Evolutionary conservation across 129 eudicot genomes (phyloP), one percentile per base, ranked within the genome.

Genomic region (Escallonia herrerae): DNA sequence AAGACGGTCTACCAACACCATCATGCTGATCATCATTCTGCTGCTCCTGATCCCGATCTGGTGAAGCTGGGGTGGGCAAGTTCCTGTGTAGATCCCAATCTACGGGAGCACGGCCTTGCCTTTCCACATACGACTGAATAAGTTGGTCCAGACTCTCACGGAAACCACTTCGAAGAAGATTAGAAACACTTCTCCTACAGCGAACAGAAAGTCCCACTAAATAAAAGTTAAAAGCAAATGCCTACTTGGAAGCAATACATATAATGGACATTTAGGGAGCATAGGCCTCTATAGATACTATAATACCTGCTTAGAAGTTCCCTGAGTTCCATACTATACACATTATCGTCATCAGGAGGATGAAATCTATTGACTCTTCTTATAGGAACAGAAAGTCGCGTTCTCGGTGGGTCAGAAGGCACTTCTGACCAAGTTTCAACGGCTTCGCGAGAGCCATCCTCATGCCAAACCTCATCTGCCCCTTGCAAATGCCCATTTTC

Each of bases 271-370:
- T 15, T 2, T 5, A 10, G 45, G 15, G 33, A 22, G 33, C 33
- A 22, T 22, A 13, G 55, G 49, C 14, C 54, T 55, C 12, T 7
- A 56, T 13, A 53, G 3, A 6, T 12, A 46, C 15, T 5, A 47
- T 69, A 4, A 45, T 72, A 94, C 99, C 99, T 86, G 95, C 99
- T 84, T 46, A 94, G 70, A 60, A 94, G 95, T 74, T 94, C 99
- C 82, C 99, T 80, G 69, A 94, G 97, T 77, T 94, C 99, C 96
- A 89, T 94, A 74, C 95, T 94, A 75, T 94, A 94, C 64, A 94
- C 99, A 58, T 86, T 89, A 56, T 86, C 99, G 80, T 93, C 99
- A 37, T 94, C 99, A 11, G 97, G 97, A 11, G 97, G 97, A 49
- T 86, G 95, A 78, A 89, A 94, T 79, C 99, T 84, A 71, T 69